Percentiles rank a stretch among this genome's conserved stretches.
Evolutionary conservation across 495 filamentous ascomycete species (phyloP).

Genomic region (Cryomyces minteri): DNA sequence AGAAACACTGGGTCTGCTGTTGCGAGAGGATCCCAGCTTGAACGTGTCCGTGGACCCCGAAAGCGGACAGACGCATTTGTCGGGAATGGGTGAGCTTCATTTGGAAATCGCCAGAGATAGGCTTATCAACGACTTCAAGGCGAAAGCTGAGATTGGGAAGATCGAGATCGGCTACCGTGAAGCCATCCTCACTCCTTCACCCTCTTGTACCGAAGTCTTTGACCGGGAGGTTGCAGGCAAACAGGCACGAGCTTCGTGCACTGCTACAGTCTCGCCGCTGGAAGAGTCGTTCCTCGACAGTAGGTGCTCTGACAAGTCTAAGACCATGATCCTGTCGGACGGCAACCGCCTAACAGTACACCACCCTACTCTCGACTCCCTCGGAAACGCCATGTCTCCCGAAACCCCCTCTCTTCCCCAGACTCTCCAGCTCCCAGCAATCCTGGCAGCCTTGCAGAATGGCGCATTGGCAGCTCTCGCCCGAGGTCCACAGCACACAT

Average conservation of each 20-base stretch:
- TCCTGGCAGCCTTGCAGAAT: slow-evolving; percentile 51
- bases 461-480: slow-evolving; percentile 73
- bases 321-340: slow-evolving; percentile 19
- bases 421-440: slow-evolving; percentile 32
- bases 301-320: background rate
- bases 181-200: slow-evolving; percentile 35
- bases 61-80: slow-evolving; percentile 79
- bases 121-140: slow-evolving; percentile 75
- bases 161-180: slow-evolving; percentile 96
- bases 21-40: slow-evolving; percentile 90
- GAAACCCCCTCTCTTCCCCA: slow-evolving; percentile 28
- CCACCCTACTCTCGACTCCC: slow-evolving; percentile 16
- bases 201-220: slow-evolving; percentile 39
- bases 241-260: slow-evolving; percentile 56
- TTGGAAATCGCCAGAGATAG: slow-evolving; percentile 85
- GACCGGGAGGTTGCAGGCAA: slow-evolving; percentile 69
- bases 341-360: slow-evolving; percentile 18
- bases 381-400: slow-evolving; percentile 3
- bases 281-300: slow-evolving; percentile 31
- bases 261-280: slow-evolving; percentile 44
- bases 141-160: slow-evolving; percentile 72
- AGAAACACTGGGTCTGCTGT: slow-evolving; percentile 53
- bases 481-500: slow-evolving; percentile 58
- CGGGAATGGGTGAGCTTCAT: slow-evolving; percentile 97
- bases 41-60: slow-evolving; percentile 72